A percentile compares a stretch with the other conserved stretches of the same genome.
phyloP scores from a whole-genome alignment of 2,329 filamentous ascomycete species.

The Calonectria crousiana region DNA sequence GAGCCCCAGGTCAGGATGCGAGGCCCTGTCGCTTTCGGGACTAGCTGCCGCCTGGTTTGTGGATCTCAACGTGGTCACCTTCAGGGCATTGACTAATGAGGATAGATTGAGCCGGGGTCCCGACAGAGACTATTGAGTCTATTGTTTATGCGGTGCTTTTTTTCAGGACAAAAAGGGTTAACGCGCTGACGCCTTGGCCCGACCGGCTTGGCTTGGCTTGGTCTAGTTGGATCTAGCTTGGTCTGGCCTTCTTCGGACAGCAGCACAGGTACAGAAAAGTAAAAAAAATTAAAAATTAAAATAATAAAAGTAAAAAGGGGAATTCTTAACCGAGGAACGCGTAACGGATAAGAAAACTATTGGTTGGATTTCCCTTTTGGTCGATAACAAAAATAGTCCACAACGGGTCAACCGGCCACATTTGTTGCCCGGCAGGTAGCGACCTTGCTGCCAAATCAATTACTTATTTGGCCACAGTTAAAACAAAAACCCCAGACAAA shows the following conservation, averaged over 20 bases:
- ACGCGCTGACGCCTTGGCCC: background rate
- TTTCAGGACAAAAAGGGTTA: background rate
- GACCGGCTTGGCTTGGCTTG: background rate
- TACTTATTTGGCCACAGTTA: background rate
- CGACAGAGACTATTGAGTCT: background rate
- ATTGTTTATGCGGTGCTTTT: background rate
- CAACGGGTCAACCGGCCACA: background rate
- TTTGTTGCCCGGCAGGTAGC: background rate
- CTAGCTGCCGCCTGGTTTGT: background rate
- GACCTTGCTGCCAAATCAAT: background rate
- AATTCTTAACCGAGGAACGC: background rate
- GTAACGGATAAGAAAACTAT: background rate
- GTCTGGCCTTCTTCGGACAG: background rate
- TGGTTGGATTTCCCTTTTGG: background rate
- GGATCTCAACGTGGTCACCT: background rate
- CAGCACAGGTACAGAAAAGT: background rate
- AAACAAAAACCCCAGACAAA: background rate
- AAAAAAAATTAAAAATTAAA: too few species aligned
- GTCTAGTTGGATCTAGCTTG: background rate
- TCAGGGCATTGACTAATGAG: background rate
- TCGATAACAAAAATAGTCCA: background rate
- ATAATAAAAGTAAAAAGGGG: too few species aligned
- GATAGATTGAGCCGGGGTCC: background rate
- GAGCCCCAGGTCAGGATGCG: background rate
- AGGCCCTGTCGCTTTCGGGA: background rate